Evolutionary conservation across 495 filamentous ascomycete species (phyloP), one percentile per base, ranked within the genome.

Genomic region (Aspergillus kassunensis): DNA sequence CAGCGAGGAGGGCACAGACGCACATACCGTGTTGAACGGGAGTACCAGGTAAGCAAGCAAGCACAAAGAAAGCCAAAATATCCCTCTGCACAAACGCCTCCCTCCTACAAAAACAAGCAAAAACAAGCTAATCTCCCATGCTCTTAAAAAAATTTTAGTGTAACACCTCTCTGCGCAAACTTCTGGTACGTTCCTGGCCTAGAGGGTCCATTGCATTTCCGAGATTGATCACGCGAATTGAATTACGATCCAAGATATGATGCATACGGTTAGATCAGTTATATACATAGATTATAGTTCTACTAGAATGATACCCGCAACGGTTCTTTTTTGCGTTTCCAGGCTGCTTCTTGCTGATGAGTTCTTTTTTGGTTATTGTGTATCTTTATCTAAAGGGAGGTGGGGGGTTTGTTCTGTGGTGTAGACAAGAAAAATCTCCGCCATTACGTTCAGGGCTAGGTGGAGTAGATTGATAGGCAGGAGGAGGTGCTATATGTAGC

Each of bases 101-200:
- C 6, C 27, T 15, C 11, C 23, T 15, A 33, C 10, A 11, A 10
- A 11, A 33, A 11, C 30, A 33, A 33, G 30, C 9, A 33, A 33
- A 33, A 33, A 9, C 10, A 10, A 36, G 34, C 34, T 36, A 36
- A 36, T 19, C 24, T 29, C 7, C 20, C 13, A 12, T 8, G 7
- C 80, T 11, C 18, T 58, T 15, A 24, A n/a, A n/a, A n/a, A n/a
- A n/a, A n/a, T n/a, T n/a, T n/a, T 45, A 96, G 90, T 74, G 80
- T 98, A 39, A 96, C 93, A 34, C 89, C 92, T 18, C 75, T 97
- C 49, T 84, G 87, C 58, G 91, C 92, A 21, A 96, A 96, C 64
- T 97, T 95, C 68, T 89, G 86, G 84, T 89, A 93, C 73, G 82
- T 83, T 8, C 75, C 81, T n/a, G 74, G 70, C 31, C 68, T 82